Conservation (phyloP, 2,329 filamentous ascomycete genomes). For the Cryphonectria parasitica region DNA sequence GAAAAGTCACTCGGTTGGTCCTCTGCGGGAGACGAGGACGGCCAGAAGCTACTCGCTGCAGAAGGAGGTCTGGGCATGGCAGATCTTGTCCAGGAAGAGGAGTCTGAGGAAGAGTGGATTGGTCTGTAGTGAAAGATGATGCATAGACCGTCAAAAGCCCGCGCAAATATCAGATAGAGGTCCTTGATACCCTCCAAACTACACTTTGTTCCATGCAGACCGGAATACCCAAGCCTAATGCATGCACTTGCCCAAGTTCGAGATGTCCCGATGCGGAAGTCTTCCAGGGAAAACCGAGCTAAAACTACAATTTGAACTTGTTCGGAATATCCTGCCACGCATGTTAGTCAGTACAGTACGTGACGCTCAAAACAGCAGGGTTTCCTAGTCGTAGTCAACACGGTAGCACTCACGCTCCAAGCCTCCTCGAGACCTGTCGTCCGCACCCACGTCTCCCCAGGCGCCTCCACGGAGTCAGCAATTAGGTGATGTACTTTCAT, state of each 20-base stretch:
- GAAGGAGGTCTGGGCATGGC: slow-evolving; percentile 33
- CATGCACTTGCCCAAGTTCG: neutral
- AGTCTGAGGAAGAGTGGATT: slow-evolving; percentile 51
- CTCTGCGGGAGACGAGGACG: slow-evolving; percentile 30
- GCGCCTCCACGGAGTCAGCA: slow-evolving; percentile 62
- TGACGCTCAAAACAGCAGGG: neutral
- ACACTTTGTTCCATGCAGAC: neutral
- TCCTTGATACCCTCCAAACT: slow-evolving; percentile 18
- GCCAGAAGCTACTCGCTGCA: slow-evolving; percentile 38
- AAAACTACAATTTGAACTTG: slow-evolving; percentile 10
- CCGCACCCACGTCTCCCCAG: slow-evolving; percentile 61
- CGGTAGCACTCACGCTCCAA: slow-evolving; percentile 54
- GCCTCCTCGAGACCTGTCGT: slow-evolving; percentile 66
- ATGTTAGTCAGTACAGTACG: slow-evolving; percentile 7
- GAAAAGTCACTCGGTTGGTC: slow-evolving; percentile 30
- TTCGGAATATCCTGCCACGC: slow-evolving; percentile 12
- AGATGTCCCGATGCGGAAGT: neutral
- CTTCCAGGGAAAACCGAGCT: neutral
- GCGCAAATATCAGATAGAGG: slow-evolving; percentile 15
- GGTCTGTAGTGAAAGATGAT: slow-evolving; percentile 47
- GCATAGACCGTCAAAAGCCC: slow-evolving; percentile 11
- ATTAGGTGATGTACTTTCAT: slow-evolving; percentile 62
- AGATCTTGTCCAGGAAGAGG: slow-evolving; percentile 38
- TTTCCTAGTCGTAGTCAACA: too few species aligned
- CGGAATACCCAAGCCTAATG: neutral